These are phyloP conservation scores for Micractinium sp. DNA, from an alignment of 139 green algal genomes.

Conservation along the genomic window DNA sequence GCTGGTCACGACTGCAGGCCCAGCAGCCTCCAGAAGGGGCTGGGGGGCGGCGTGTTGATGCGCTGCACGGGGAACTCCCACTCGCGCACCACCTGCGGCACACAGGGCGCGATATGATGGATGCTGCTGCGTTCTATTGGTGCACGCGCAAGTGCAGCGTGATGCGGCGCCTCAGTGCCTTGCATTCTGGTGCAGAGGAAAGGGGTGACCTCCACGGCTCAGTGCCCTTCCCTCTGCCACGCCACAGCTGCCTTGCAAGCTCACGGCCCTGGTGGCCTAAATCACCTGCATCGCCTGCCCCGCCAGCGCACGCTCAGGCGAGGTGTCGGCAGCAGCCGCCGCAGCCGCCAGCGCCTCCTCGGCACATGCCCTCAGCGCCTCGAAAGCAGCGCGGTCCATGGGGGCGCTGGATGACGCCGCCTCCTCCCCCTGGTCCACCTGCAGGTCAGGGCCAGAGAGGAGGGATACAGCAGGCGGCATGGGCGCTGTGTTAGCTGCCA, in stretches of 20 bases:
- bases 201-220: background rate
- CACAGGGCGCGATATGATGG: background rate
- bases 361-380: background rate
- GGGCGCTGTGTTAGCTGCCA: no score
- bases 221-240: background rate
- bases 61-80: slow-evolving; percentile 11
- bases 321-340: background rate
- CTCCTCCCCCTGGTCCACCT: background rate
- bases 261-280: no score
- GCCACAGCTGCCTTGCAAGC: background rate
- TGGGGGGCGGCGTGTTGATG: slow-evolving; percentile 25
- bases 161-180: background rate
- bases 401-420: background rate
- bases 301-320: slow-evolving; percentile 15
- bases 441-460: background rate
- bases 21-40: slow-evolving; percentile 27
- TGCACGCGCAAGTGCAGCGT: background rate
- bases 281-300: slow-evolving; percentile 13
- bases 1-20: background rate
- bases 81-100: slow-evolving; percentile 1
- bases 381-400: slow-evolving; percentile 7
- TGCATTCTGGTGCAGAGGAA: no score
- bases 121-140: background rate
- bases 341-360: background rate
- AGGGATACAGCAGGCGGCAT: no score